Conservation (phyloP, 1,284 basidiomycete genomes). For the Entoloma clypeatum region DNA sequence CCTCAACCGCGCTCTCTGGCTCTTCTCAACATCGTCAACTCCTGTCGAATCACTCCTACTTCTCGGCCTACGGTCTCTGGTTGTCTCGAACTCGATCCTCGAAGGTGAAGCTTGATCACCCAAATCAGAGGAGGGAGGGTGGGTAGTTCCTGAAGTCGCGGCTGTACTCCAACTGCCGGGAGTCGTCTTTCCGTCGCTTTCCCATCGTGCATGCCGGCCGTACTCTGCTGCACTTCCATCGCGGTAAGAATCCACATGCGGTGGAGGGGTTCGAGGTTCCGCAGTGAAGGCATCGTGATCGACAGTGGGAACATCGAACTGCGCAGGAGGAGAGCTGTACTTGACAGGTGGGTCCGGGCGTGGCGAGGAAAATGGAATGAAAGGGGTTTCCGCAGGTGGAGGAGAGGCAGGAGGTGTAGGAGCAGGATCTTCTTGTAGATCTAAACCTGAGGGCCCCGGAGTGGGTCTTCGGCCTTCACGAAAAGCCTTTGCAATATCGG, state of each 20-base stretch:
- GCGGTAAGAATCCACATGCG: slow-evolving; percentile 26
- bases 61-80: slow-evolving; percentile 13
- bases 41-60: slow-evolving; percentile 26
- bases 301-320: slow-evolving; percentile 10
- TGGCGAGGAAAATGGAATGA: neutral
- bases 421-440: slow-evolving; percentile 31
- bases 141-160: slow-evolving; percentile 54
- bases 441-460: slow-evolving; percentile 55
- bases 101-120: slow-evolving; percentile 18
- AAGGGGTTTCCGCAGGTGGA: slow-evolving; percentile 12
- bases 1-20: slow-evolving; percentile 24
- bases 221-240: no score
- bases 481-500: slow-evolving; percentile 84
- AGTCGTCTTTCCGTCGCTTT: slow-evolving; percentile 34
- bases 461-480: slow-evolving; percentile 78
- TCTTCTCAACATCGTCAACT: slow-evolving; percentile 15
- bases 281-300: slow-evolving; percentile 1
- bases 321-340: slow-evolving; percentile 9
- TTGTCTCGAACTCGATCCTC: slow-evolving; percentile 12
- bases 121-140: slow-evolving; percentile 13
- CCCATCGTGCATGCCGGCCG: slow-evolving; percentile 10
- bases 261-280: slow-evolving; percentile 22
- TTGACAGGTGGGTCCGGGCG: slow-evolving; percentile 4
- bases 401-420: slow-evolving; percentile 22
- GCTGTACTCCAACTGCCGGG: slow-evolving; percentile 60